Percentiles rank a stretch among this genome's conserved stretches.
phyloP scores from a whole-genome alignment of 495 filamentous ascomycete genomes.

The Penicillium desertorum region DNA sequence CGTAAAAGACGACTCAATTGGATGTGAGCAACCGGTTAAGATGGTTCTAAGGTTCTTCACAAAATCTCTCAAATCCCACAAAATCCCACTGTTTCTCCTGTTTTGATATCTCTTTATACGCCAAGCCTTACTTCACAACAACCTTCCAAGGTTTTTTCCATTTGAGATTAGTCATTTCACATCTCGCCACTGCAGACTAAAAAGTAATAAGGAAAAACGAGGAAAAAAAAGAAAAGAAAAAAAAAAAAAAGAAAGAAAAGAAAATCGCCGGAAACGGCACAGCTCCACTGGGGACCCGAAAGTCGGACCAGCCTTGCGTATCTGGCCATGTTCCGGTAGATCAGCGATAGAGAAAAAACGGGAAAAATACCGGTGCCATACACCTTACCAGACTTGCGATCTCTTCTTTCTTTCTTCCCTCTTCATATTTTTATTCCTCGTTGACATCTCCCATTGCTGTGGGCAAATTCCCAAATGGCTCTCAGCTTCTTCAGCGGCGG shows the following conservation, averaged over 20 bases:
- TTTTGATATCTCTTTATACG: background rate
- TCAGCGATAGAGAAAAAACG: slow-evolving; percentile 25
- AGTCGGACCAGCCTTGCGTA: slow-evolving; percentile 32
- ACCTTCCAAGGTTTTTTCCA: background rate
- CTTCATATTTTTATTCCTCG: background rate
- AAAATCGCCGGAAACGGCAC: slow-evolving; percentile 28
- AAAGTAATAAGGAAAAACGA: background rate
- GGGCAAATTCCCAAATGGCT: slow-evolving; percentile 40
- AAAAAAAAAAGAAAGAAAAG: background rate
- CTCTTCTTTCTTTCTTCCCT: slow-evolving; percentile 13
- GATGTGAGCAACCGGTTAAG: background rate
- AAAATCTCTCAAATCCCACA: background rate
- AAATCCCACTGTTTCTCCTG: background rate
- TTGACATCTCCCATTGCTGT: slow-evolving; percentile 11
- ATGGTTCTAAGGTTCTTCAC: background rate
- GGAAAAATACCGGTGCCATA: slow-evolving; percentile 18
- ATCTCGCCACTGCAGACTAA: background rate
- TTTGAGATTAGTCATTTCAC: slow-evolving; percentile 2
- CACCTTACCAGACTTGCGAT: slow-evolving; percentile 7
- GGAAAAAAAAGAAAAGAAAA: background rate
- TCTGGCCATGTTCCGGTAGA: slow-evolving; percentile 31
- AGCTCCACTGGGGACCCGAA: slow-evolving; percentile 31
- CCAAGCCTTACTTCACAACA: background rate
- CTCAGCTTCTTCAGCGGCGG: slow-evolving; percentile 52
- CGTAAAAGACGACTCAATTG: background rate